Conservation (phyloP, 768 basidiomycete species). For the Boletus pseudopeckii region DNA sequence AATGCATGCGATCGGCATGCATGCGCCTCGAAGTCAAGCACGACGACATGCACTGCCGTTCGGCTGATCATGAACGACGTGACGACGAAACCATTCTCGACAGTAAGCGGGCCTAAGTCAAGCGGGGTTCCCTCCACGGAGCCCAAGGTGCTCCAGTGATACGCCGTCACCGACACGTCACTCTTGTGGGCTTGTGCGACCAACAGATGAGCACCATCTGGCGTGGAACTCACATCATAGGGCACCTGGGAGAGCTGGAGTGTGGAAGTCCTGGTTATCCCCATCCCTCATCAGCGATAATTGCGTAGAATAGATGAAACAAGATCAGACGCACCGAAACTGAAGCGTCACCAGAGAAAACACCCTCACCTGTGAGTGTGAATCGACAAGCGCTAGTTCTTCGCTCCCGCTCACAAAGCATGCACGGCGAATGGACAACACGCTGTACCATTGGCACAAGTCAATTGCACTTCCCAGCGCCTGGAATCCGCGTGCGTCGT, state of each 20-base stretch:
- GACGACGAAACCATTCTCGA: constrained; percentile 25
- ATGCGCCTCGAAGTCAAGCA: constrained; percentile 33
- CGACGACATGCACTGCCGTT: constrained; percentile 41
- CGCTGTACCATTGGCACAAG: constrained; percentile 43
- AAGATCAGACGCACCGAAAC: constrained; percentile 39
- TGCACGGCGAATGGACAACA: constrained; percentile 30
- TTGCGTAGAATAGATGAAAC: background rate
- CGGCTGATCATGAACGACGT: constrained; percentile 49
- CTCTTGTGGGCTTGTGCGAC: constrained; percentile 23
- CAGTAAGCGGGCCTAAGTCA: constrained; percentile 27
- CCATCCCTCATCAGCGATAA: background rate
- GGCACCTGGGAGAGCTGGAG: constrained; percentile 38
- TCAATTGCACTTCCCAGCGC: constrained; percentile 40
- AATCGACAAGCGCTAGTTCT: constrained; percentile 51
- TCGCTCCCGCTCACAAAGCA: constrained; percentile 50
- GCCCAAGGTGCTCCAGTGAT: constrained; percentile 59
- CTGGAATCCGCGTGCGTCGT: constrained; percentile 43
- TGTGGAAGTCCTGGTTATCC: constrained; percentile 40
- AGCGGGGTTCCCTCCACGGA: constrained; percentile 43
- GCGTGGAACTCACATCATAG: constrained; percentile 37
- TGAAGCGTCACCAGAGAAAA: constrained; percentile 53
- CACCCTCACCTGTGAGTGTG: constrained; percentile 40
- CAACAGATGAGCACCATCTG: constrained; percentile 54
- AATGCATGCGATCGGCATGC: constrained; percentile 44
- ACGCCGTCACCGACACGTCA: constrained; percentile 33